Evolutionary conservation across 129 eudicot species (phyloP), one percentile per base, ranked within the genome.

Genomic region (Flaveria trinervia): DNA sequence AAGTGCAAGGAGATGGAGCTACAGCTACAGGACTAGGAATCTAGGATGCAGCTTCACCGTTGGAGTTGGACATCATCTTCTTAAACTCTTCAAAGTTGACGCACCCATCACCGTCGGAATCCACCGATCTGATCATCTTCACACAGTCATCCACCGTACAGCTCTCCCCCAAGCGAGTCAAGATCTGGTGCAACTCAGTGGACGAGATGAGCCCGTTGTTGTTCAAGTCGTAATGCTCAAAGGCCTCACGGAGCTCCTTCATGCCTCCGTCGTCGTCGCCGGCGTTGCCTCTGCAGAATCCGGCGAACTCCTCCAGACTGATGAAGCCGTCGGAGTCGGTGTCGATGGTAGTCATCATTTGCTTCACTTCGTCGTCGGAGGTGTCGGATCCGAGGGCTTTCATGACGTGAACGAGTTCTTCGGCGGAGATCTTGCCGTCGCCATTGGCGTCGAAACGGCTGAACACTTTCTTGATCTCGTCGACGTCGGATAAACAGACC

Each of bases 401-500:
- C 79, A 74, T 74, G 48, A 74, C 45, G 71, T 62, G 55, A n/a
- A 74, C 44, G 30, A 74, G 79, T 46, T 74, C 79, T 2, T 25
- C 12, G 28, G 61, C 70, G 1, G 79, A 74, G 71, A 74, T 74
- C 61, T 61, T 74, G 71, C 79, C 79, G 60, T 74, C 79, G 14
- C 45, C 28, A 46, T 74, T 74, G 60, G 39, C 15, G 48, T 74
- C 79, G 60, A 74, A 74, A 16, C 71, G 71, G 46, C 16, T 74
- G 79, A 74, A 74, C 4, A 74, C 79, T n/a, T 74, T 26, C 6
- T 74, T 61, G 16, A 74, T 49, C 12, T 74, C 71, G 43, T 74
- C 61, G 6, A 25, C 25, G n/a, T 91, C 74, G 16, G 86, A 80
- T 33, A 88, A 81, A 80, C 45, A 71, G 0, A 80, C 7, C 0